Conservation (phyloP, 345 rosid species). For the Acer campestre region DNA sequence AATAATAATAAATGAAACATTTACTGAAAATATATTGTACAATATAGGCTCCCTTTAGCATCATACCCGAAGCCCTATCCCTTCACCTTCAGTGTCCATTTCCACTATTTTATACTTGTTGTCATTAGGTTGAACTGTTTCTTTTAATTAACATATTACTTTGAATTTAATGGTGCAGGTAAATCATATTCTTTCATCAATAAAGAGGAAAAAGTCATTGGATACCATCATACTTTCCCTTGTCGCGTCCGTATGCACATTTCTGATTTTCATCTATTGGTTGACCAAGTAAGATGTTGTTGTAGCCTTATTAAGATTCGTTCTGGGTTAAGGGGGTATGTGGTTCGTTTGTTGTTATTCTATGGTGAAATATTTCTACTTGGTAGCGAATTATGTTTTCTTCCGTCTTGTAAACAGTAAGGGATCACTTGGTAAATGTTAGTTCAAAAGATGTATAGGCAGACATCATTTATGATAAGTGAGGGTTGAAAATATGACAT, state of each 20-base stretch:
- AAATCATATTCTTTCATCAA: conserved; percentile 72
- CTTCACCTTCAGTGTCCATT: too few relatives aligned
- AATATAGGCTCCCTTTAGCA: background rate
- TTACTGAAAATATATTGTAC: background rate
- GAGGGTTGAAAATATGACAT: conserved; percentile 15
- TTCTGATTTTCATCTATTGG: conserved; percentile 95
- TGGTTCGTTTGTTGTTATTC: conserved; percentile 24
- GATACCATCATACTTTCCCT: conserved; percentile 91
- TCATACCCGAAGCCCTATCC: background rate
- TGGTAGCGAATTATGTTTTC: conserved; percentile 21
- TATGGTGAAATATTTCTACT: conserved; percentile 17
- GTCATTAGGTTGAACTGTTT: background rate
- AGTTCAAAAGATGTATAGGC: conserved; percentile 9
- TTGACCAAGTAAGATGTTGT: conserved; percentile 64
- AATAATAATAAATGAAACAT: too few relatives aligned
- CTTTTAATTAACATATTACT: background rate
- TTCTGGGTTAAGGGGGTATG: conserved; percentile 18
- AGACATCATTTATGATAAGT: conserved; percentile 7
- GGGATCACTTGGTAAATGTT: conserved; percentile 19
- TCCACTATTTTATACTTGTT: background rate
- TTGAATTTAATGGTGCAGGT: conserved; percentile 61
- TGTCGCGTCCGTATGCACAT: conserved; percentile 91
- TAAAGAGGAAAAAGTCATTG: conserved; percentile 96
- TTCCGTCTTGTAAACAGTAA: conserved; percentile 20
- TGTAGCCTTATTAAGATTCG: background rate